phyloP scores from a whole-genome alignment of 805 yeast species.

The Zygoascus tannicola region DNA sequence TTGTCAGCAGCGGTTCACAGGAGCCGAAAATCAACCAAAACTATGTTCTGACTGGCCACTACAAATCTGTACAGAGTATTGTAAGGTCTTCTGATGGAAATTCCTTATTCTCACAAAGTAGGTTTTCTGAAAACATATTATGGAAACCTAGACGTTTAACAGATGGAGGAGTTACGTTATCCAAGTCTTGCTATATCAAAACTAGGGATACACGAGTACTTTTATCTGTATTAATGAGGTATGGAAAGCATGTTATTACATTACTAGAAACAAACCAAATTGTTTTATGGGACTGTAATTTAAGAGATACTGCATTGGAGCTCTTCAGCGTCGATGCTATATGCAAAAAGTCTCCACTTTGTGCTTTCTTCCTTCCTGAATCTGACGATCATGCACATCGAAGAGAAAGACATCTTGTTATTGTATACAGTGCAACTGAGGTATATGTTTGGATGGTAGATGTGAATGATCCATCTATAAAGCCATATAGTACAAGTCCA shows the following conservation, averaged over 20 bases:
- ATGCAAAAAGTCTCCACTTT: constrained; percentile 14
- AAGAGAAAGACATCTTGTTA: constrained; percentile 11
- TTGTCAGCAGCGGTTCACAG: not conserved
- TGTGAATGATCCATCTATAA: constrained; percentile 8
- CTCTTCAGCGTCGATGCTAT: not conserved
- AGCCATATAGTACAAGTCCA: constrained; percentile 12
- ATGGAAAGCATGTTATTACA: constrained; percentile 39
- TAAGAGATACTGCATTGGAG: constrained; percentile 7
- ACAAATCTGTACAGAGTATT: constrained; percentile 63
- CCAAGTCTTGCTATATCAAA: constrained; percentile 32
- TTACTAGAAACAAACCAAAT: constrained; percentile 33
- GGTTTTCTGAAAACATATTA: constrained; percentile 53
- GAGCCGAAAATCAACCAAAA: not conserved
- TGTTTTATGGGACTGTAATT: constrained; percentile 53
- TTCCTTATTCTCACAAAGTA: constrained; percentile 47
- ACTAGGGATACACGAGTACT: constrained; percentile 37
- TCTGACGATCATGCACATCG: not conserved
- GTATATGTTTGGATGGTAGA: constrained; percentile 18
- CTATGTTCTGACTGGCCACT: constrained; percentile 66
- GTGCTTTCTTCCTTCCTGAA: constrained; percentile 34
- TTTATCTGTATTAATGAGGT: constrained; percentile 40
- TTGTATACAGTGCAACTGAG: constrained; percentile 16
- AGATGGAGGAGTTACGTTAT: constrained; percentile 29
- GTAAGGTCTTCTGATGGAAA: constrained; percentile 60
- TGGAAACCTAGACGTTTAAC: constrained; percentile 42